phyloP scores from a whole-genome alignment of 2,329 filamentous ascomycete genomes.

The Verticillium dahliae region DNA sequence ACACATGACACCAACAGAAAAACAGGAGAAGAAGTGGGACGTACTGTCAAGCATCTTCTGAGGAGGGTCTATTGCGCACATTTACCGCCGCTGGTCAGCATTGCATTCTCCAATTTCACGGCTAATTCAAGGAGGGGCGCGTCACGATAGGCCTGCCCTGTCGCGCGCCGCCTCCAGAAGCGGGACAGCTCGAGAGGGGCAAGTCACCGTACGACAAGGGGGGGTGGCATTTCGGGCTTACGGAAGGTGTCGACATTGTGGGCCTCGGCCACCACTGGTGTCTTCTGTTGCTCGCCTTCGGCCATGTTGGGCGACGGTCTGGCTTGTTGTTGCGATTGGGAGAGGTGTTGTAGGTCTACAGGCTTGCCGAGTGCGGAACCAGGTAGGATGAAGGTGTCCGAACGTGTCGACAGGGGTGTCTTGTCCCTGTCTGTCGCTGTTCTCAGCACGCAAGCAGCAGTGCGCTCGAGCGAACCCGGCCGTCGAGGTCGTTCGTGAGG shows the following conservation, averaged over 20 bases:
- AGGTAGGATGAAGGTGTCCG: constrained; percentile 6
- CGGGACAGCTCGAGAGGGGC: background rate
- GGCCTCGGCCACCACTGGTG: constrained; percentile 64
- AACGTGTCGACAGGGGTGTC: constrained; percentile 10
- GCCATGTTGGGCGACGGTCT: constrained; percentile 29
- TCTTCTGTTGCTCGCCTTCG: constrained; percentile 33
- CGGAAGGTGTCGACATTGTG: constrained; percentile 70
- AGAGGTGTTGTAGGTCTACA: constrained; percentile 6
- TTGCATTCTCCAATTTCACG: background rate
- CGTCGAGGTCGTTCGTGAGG: background rate
- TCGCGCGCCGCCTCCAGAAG: background rate
- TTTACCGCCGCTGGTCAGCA: background rate
- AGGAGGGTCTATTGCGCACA: constrained; percentile 45
- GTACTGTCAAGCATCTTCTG: constrained; percentile 63
- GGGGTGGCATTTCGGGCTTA: constrained; percentile 29
- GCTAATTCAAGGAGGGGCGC: background rate
- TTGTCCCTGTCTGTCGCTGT: constrained; percentile 15
- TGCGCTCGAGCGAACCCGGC: background rate
- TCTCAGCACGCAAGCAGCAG: background rate
- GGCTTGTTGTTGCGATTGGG: background rate
- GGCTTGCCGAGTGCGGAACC: background rate
- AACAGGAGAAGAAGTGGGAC: constrained; percentile 18
- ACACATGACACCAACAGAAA: background rate
- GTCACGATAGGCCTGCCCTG: background rate
- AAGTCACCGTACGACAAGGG: background rate